A percentile compares a stretch with the other conserved stretches of the same genome.
These are phyloP conservation scores for Blastobotrys aristatus DNA, from an alignment of 1,139 yeast genomes.

Conservation along the genomic window DNA sequence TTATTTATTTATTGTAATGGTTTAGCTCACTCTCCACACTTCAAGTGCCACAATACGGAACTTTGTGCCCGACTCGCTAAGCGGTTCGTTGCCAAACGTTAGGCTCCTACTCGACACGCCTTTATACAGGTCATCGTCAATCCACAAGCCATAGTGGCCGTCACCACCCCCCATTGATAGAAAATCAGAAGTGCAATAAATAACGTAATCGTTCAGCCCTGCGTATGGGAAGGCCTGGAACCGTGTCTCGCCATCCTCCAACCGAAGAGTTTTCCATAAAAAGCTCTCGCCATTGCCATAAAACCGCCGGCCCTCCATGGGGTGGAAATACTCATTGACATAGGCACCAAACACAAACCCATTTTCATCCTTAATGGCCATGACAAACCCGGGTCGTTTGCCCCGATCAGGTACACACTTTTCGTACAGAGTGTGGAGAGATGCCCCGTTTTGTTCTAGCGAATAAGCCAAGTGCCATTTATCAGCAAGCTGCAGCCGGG, in stretches of 20 bases:
- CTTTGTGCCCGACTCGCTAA: conserved; percentile 55
- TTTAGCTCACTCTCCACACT: conserved; percentile 52
- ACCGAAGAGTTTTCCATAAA: conserved; percentile 56
- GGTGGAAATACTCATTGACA: conserved; percentile 66
- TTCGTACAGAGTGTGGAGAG: conserved; percentile 67
- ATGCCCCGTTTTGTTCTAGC: conserved; percentile 87
- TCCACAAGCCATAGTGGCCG: conserved; percentile 90
- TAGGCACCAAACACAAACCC: conserved; percentile 78
- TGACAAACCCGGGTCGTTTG: conserved; percentile 59
- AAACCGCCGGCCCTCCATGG: conserved; percentile 58
- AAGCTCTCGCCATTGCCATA: conserved; percentile 96
- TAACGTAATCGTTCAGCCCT: conserved; percentile 78
- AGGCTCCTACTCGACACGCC: conserved; percentile 77
- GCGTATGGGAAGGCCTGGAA: conserved; percentile 86
- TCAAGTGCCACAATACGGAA: conserved; percentile 76
- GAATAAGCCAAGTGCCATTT: conserved; percentile 78
- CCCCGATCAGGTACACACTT: conserved; percentile 35
- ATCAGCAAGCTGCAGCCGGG: conserved; percentile 68
- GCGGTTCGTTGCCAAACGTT: conserved; percentile 86
- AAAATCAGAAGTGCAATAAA: conserved; percentile 74
- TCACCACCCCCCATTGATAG: conserved; percentile 88
- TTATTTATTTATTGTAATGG: neutral
- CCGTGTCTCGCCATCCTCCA: conserved; percentile 12
- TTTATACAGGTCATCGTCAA: conserved; percentile 63
- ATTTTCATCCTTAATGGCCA: conserved; percentile 59